A percentile compares a stretch with the other conserved stretches of the same genome.
Conservation (phyloP, 1,284 basidiomycete species). For the Apiotrichum montevideense region DNA sequence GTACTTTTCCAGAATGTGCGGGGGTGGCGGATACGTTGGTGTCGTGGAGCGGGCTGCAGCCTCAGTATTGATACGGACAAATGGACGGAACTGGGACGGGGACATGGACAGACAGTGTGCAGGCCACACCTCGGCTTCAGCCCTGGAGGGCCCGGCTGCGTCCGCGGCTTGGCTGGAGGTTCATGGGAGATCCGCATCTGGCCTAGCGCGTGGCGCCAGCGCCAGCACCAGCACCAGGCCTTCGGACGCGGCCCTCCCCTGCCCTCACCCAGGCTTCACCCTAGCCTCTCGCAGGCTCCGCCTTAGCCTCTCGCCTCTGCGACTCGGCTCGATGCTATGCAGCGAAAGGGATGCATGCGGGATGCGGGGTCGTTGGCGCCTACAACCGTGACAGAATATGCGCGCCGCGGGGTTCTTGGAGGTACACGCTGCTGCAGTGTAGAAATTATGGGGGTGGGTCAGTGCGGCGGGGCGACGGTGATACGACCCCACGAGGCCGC, state of each 20-base stretch:
- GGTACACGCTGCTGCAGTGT: not conserved
- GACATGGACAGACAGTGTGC: not conserved
- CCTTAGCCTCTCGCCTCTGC: not conserved
- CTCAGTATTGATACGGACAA: conserved; percentile 2
- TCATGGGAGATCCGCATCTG: no score
- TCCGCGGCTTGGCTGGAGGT: no score
- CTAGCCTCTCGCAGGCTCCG: not conserved
- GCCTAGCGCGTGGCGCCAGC: no score
- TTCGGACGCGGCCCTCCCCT: no score
- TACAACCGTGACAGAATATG: conserved; percentile 12
- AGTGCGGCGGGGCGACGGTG: not conserved
- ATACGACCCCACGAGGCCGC: no score
- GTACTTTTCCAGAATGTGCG: conserved; percentile 16
- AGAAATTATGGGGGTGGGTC: not conserved
- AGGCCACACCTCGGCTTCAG: no score
- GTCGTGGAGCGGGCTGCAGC: conserved; percentile 18
- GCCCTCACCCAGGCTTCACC: not conserved
- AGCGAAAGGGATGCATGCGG: conserved; percentile 15
- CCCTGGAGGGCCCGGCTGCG: no score
- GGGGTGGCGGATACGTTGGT: conserved; percentile 13
- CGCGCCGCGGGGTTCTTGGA: not conserved
- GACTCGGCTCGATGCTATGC: conserved; percentile 1
- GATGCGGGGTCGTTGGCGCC: conserved; percentile 7
- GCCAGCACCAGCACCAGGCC: no score
- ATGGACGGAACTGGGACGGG: no score